Evolutionary conservation across 73 alveolate genomes (phyloP).

Genomic region (Breviolum minutum): DNA sequence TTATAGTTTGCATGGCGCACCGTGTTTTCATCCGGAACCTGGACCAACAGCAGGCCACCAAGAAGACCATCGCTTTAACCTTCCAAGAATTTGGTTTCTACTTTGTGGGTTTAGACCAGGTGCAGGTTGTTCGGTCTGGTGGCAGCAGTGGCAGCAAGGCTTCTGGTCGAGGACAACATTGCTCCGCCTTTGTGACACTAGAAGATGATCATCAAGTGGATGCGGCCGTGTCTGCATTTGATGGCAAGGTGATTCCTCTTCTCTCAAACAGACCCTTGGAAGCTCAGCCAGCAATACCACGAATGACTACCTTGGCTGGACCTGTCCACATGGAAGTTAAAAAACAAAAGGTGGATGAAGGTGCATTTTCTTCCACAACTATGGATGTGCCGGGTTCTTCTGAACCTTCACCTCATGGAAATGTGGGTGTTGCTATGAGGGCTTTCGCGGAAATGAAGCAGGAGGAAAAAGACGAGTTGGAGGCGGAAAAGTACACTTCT

Average conservation of each 20-base stretch:
- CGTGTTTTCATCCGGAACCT: slow-evolving; percentile 5
- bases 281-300: background rate
- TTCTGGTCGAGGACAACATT: no score
- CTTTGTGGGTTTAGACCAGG: background rate
- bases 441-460: background rate
- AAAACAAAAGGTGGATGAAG: background rate
- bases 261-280: background rate
- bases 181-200: background rate
- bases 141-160: background rate
- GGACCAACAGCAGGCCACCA: background rate
- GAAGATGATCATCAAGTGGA: background rate
- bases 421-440: background rate
- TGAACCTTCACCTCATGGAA: background rate
- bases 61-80: background rate
- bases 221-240: background rate
- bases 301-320: background rate
- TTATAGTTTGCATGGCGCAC: background rate
- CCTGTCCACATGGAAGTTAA: background rate
- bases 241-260: background rate
- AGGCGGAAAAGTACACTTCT: no score
- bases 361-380: background rate
- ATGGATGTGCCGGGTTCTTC: background rate
- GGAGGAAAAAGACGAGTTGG: slow-evolving; percentile 24
- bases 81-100: background rate
- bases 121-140: background rate